Percentiles rank a stretch among this genome's conserved stretches.
Evolutionary conservation across 768 basidiomycete genomes (phyloP).

Genomic region (Lentinula aciculospora): DNA sequence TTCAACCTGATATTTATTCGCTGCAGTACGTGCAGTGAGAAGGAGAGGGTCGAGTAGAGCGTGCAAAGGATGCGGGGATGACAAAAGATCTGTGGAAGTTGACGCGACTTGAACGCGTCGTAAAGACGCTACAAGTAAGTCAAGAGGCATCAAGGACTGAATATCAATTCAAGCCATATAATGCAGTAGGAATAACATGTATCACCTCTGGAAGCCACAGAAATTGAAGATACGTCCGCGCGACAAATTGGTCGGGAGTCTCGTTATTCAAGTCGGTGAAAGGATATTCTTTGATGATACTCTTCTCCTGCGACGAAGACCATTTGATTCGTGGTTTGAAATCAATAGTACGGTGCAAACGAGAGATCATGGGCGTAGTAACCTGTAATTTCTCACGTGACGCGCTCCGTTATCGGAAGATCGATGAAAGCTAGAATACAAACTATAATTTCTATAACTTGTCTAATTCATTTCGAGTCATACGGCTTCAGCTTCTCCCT

Average conservation of each 20-base stretch:
- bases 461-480: not conserved
- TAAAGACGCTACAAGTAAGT: constrained; percentile 49
- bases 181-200: not conserved
- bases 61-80: constrained; percentile 49
- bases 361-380: too few relatives aligned
- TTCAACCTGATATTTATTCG: constrained; percentile 61
- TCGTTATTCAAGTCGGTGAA: constrained; percentile 38
- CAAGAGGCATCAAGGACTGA: constrained; percentile 70
- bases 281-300: constrained; percentile 51
- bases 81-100: constrained; percentile 15
- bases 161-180: not conserved
- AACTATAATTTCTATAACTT: not conserved
- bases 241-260: constrained; percentile 50
- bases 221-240: constrained; percentile 67
- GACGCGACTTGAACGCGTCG: constrained; percentile 39
- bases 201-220: constrained; percentile 74
- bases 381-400: too few relatives aligned
- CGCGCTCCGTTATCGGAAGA: too few relatives aligned
- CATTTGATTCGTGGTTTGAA: constrained; percentile 30
- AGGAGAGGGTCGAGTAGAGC: constrained; percentile 55
- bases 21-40: constrained; percentile 46
- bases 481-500: not conserved
- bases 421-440: too few relatives aligned
- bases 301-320: constrained; percentile 56
- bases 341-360: not conserved